Base-by-base conservation (phyloP, 2,329 filamentous ascomycete genomes). In the Tolypocladium pustulatum region DNA sequence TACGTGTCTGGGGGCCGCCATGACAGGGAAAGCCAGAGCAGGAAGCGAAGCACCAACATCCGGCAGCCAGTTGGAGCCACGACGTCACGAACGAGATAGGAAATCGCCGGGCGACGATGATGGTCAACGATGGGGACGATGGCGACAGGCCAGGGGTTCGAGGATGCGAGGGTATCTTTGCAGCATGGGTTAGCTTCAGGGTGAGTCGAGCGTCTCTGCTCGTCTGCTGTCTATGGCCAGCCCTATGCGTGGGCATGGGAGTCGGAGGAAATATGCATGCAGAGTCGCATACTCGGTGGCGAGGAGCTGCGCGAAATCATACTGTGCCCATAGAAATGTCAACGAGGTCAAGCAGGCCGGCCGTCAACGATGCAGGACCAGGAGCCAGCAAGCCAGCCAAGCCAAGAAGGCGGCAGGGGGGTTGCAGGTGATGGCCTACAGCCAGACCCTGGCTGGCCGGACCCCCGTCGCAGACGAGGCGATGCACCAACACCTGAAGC, bases 51-150 rank as follows among this genome's bases (percentile, higher is more conserved):
- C 41, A 20, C 15, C 15, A 40, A 40, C 12, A 40, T 10, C 4
- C 41, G 41, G 25, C n/a, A 46, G 41, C 22, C 22, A 46, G 13
- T 27, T 3, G 25, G 12, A 15, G 46, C 46, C 17, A 12, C 49
- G 46, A 51, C 30, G 49, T 52, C 49, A 34, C 53, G 20, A 27
- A 54, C 59, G 52, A 54, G 56, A 58, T 41, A 55, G 59, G 59
- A 58, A 58, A 56, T 30, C 53, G 22, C 59, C 59, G 59, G 30
- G 5, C 49, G 10, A 52, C 30, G 27, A n/a, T 30, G 17, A 32
- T 30, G 30, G 4, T n/a, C 17, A n/a, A 51, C 17, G 12, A n/a
- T n/a, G 32, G 30, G 46, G 46, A 51, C 15, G 46, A 51, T 30
- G 43, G 27, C 13, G 25, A 7, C 5, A 30, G 15, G 46, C 17